phyloP scores from a whole-genome alignment of 2,329 filamentous ascomycete genomes.

The Beauveria asiatica region DNA sequence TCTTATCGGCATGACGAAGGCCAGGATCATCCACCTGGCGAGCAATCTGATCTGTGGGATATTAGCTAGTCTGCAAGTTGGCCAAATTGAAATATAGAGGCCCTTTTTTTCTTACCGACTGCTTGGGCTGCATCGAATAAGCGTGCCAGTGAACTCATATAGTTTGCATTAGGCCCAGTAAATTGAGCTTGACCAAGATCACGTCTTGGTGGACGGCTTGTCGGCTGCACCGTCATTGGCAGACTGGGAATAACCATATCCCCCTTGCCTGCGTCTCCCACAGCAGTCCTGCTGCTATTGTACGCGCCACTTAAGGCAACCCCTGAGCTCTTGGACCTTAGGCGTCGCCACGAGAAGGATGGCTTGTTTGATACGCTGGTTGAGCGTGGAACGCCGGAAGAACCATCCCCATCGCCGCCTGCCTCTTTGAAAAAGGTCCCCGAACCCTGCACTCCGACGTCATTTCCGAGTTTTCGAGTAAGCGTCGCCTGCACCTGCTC shows the following conservation, averaged over 20 bases:
- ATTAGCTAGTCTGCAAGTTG: neutral
- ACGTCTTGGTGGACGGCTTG: constrained; percentile 60
- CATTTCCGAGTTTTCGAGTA: constrained; percentile 79
- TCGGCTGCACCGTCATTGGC: constrained; percentile 63
- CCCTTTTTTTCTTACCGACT: constrained; percentile 57
- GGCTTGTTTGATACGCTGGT: constrained; percentile 60
- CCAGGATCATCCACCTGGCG: constrained; percentile 94
- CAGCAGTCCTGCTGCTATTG: constrained; percentile 18
- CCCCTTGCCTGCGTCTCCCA: constrained; percentile 21
- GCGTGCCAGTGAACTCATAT: constrained; percentile 83
- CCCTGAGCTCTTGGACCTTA: constrained; percentile 81
- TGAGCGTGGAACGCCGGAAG: constrained; percentile 39
- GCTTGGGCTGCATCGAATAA: constrained; percentile 91
- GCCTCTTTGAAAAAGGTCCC: constrained; percentile 69
- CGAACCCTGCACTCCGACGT: constrained; percentile 76
- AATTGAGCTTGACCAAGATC: constrained; percentile 63
- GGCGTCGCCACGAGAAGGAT: constrained; percentile 74
- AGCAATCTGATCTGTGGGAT: constrained; percentile 72
- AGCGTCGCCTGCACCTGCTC: constrained; percentile 75
- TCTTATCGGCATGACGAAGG: constrained; percentile 82
- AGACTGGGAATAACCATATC: constrained; percentile 55
- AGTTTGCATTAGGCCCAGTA: constrained; percentile 75
- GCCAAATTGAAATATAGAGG: neutral
- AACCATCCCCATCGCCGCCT: constrained; percentile 36
- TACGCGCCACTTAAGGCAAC: constrained; percentile 48